Base-by-base conservation (phyloP, 768 basidiomycete species). In the Termitomyces sp. region DNA sequence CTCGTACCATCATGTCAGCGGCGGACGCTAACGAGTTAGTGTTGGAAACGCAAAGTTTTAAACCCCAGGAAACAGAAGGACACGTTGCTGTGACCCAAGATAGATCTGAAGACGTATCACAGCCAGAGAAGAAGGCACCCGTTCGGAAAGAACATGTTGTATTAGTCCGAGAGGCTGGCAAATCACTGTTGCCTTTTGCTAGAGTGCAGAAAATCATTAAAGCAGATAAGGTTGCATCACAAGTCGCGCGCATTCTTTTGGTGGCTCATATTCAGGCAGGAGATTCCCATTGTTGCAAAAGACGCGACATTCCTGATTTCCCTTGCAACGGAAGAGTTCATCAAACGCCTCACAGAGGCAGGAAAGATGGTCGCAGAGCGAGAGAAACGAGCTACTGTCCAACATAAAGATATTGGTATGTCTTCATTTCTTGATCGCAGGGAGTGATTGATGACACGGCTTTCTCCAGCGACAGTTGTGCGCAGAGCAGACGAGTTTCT, bases 311-410 rank as follows among this genome's bases (percentile, higher is more conserved):
- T 92, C 65, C 73, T 94, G 63, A 87, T 96, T 50, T 86, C 91
- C 25, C 76, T 93, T 32, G 93, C 93, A 5, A 88, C 94, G 59
- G 94, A 96, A 73, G 89, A 93, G 71, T 96, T 96, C 65, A 88
- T 96, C 56, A 86, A 84, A 71, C 82, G 86, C 54, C 74, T 96
- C 34, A 81, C 83, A 37, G 84, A 88, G 59, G 88, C 91, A 6
- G 84, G 83, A n/a, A 86, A 90, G 64, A 81, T 77, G 56, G 81
- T 86, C 14, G 91, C 94, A 5, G 80, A 83, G 60, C 76, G 84
- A 56, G 92, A 94, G 63, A 88, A 85, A 65, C 77, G 94, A 62
- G 72, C 84, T 34, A 94, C 86, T 0, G 83, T 95, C 17, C 91
- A 92, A 69, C 83, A 90, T 65, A 85, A 82, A 63, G 94, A 96